A percentile compares a stretch with the other conserved stretches of the same genome.
phyloP scores from a whole-genome alignment of 2,329 filamentous ascomycete genomes.

The Nemania diffusa region DNA sequence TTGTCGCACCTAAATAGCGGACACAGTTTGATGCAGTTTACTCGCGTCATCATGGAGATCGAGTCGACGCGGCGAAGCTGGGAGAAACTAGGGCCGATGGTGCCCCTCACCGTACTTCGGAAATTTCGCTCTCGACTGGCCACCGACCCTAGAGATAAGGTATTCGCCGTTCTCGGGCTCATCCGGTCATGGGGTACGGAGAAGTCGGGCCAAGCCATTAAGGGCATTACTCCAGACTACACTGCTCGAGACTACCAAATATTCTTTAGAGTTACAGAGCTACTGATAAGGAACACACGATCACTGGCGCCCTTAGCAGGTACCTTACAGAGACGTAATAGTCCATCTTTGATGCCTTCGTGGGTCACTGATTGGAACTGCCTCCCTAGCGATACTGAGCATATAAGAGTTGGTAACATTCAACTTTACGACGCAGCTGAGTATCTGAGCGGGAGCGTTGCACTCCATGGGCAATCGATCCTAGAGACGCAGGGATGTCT shows the following conservation, averaged over 20 bases:
- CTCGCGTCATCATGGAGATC: slow-evolving; percentile 34
- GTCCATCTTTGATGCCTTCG: slow-evolving; percentile 25
- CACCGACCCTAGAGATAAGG: slow-evolving; percentile 38
- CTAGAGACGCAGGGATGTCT: slow-evolving; percentile 33
- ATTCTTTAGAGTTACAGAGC: slow-evolving; percentile 30
- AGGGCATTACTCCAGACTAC: slow-evolving; percentile 33
- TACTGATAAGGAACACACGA: slow-evolving; percentile 34
- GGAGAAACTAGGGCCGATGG: slow-evolving; percentile 25
- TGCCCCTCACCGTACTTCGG: slow-evolving; percentile 33
- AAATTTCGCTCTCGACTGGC: slow-evolving; percentile 38
- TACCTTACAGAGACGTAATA: slow-evolving; percentile 20
- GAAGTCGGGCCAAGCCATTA: slow-evolving; percentile 24
- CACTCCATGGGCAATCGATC: slow-evolving; percentile 31
- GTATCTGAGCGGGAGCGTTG: slow-evolving; percentile 29
- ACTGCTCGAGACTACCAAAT: slow-evolving; percentile 11
- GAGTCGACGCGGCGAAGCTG: slow-evolving; percentile 34
- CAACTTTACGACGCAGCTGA: slow-evolving; percentile 29
- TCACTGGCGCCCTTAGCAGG: slow-evolving; percentile 36
- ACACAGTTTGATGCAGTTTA: slow-evolving; percentile 29
- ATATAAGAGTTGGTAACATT: slow-evolving; percentile 31
- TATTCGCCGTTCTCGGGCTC: slow-evolving; percentile 39
- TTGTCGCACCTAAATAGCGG: slow-evolving; percentile 32
- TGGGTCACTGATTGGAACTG: slow-evolving; percentile 39
- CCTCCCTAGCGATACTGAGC: slow-evolving; percentile 30
- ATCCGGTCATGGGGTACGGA: slow-evolving; percentile 35